Evolutionary conservation across 805 yeast genomes (phyloP), one percentile per base, ranked within the genome.

Genomic region (Metschnikowia borealis): DNA sequence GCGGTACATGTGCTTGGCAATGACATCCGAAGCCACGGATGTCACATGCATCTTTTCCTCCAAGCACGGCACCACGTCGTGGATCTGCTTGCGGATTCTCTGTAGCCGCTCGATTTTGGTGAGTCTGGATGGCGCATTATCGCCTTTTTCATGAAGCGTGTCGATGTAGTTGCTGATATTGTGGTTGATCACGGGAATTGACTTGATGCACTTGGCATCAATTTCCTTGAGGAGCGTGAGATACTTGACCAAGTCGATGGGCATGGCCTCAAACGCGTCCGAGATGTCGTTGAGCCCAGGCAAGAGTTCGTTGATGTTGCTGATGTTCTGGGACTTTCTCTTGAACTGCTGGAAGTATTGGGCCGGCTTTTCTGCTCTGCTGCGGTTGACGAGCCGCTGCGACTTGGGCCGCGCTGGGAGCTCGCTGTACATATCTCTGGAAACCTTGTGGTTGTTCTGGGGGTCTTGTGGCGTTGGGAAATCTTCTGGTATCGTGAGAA

Each of bases 1-100:
- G 46, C 97, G 75, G 46, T 75, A 77, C 49, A 89, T 69, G 61
- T 89, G 87, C 51, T 84, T 81, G 31, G 77, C 70, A 42, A 90
- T 77, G 11, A 84, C 78, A 59, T 91, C 97, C 31, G 88, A 79
- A 20, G 97, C 97, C 37, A 89, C 84, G 1, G 92, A 85, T 4
- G 97, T 92, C 38, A 94, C 97, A 66, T 92, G 97, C 95, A 94
- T 89, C 68, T 94, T 94, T 65, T 94, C 97, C 64, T 92, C 98
- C 49, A 92, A 69, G 54, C 96, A 88, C 0, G 98, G 97, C 73
- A 92, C 82, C 49, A 92, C 75, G 51, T 88, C 96, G 54, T 72
- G 75, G 55, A 81, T 71, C 49, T 75, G 69, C 29, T 74, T 73
- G 49, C 77, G 67, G 51, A 81, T 77, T 23, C 64, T 58, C 26